Evolutionary conservation across 495 filamentous ascomycete genomes (phyloP), one percentile per base, ranked within the genome.

Genomic region (Penicillium lividum): DNA sequence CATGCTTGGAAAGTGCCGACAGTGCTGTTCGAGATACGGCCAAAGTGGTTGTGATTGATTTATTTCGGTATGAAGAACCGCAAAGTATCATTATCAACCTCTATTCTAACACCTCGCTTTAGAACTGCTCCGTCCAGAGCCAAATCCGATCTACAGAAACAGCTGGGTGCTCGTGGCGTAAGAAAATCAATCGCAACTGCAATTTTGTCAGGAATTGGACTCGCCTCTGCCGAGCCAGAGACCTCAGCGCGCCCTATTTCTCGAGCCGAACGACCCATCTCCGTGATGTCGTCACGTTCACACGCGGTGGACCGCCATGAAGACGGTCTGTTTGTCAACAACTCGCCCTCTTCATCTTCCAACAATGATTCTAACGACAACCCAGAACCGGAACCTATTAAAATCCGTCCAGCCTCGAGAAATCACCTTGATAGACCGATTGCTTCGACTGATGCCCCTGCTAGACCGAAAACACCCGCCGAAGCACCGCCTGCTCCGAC

Each of bases 1-100:
- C 90, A 47, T 81, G 91, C 59, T 76, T 98, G 28, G 93, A 98
- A 71, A 91, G 97, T 72, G 87, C 93, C 7, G 94, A 96, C 69
- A 86, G 86, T 50, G 83, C 82, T 65, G 92, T 98, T 48, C 84
- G 93, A 70, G 91, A 96, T 58, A 80, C 83, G 33, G 90, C 93
- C 29, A 95, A 95, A 74, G 73, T 77, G 22, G 86, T 88, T 2
- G 84, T 96, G 42, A 86, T 97, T 42, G 89, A 93, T 56, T 79
- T 98, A 22, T 98, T 98, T 69, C 80, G 77, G 90, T 93, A 78
- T 54, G 82, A 63, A 60, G 18, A 60, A 9, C 47, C 11, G 38
- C 28, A 18, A 47, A 16, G 27, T 6, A 29, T 40, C 3, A 15
- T 3, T 13, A 0, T 9, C 43, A 10, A 22, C 10, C 5, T 22